Conservation (phyloP, 2,329 filamentous ascomycete species). For the Nemania sp. region DNA sequence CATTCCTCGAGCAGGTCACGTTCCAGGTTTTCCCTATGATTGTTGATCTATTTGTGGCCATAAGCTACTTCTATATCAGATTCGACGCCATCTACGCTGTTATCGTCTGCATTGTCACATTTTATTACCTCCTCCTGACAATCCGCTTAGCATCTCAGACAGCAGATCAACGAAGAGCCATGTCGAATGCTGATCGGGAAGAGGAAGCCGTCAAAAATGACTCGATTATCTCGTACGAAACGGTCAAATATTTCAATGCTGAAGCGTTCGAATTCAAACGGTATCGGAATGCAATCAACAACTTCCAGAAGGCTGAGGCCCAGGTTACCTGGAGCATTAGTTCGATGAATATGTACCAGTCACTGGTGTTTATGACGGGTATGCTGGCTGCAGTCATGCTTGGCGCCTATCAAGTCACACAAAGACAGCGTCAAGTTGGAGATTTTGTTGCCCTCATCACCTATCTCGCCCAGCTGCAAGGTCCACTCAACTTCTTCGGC, state of each 20-base stretch:
- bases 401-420: conserved; percentile 76
- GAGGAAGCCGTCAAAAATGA: conserved; percentile 98
- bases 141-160: conserved; percentile 94
- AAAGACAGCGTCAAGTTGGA: conserved; percentile 66
- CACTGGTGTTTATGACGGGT: conserved; percentile 78
- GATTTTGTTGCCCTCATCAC: conserved; percentile 75
- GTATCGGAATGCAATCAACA: conserved; percentile 70
- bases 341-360: conserved; percentile 80
- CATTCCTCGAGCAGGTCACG: conserved; percentile 93
- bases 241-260: conserved; percentile 88
- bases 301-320: conserved; percentile 75
- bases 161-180: conserved; percentile 85
- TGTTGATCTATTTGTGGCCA: conserved; percentile 82
- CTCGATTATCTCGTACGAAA: conserved; percentile 98
- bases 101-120: conserved; percentile 86
- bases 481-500: conserved; percentile 84
- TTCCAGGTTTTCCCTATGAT: conserved; percentile 97
- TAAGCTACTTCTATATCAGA: conserved; percentile 75
- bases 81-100: conserved; percentile 92
- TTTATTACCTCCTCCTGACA: conserved; percentile 95
- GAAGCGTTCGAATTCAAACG: conserved; percentile 78
- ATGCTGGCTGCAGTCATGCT: conserved; percentile 73
- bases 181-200: conserved; percentile 93
- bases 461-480: conserved; percentile 80
- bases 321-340: conserved; percentile 77